phyloP scores from a whole-genome alignment of 345 rosid genomes.

The Erucastrum elatum region DNA sequence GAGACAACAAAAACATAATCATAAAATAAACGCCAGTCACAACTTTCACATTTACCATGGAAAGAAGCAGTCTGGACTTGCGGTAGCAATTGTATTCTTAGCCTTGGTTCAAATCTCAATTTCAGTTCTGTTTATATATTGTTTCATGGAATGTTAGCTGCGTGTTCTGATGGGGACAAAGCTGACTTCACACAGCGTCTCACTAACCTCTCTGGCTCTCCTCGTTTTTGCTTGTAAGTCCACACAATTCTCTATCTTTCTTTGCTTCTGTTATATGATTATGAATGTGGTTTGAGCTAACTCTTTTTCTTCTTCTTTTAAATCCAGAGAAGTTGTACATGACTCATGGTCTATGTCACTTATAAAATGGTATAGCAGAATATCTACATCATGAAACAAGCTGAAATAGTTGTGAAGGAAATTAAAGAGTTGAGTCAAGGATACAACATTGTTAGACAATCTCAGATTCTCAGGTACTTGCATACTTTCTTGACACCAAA shows the following conservation, averaged over 20 bases:
- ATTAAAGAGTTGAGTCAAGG: constrained; percentile 79
- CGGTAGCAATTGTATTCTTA: no score
- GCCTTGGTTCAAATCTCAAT: no score
- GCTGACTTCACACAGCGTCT: constrained; percentile 70
- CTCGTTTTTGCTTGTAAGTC: constrained; percentile 76
- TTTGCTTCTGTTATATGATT: not conserved
- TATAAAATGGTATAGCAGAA: no score
- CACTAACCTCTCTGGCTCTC: constrained; percentile 57
- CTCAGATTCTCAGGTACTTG: constrained; percentile 92
- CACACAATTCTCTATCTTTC: constrained; percentile 12
- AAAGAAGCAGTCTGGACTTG: no score
- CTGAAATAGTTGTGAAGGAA: constrained; percentile 64
- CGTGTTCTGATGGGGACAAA: constrained; percentile 58
- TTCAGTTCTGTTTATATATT: constrained; percentile 8
- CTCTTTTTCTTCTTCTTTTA: not conserved
- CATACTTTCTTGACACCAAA: constrained; percentile 11
- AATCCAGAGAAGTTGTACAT: constrained; percentile 70
- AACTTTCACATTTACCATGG: no score
- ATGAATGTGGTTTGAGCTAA: constrained; percentile 6
- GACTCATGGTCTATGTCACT: constrained; percentile 97
- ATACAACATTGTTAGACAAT: constrained; percentile 83
- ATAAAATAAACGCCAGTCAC: no score
- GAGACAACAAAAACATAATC: no score
- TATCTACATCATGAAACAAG: no score
- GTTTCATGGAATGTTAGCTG: constrained; percentile 62